Percentiles rank a stretch among this genome's conserved stretches.
phyloP scores from a whole-genome alignment of 2,329 filamentous ascomycete genomes.

The Magnaporthiopsis poae region DNA sequence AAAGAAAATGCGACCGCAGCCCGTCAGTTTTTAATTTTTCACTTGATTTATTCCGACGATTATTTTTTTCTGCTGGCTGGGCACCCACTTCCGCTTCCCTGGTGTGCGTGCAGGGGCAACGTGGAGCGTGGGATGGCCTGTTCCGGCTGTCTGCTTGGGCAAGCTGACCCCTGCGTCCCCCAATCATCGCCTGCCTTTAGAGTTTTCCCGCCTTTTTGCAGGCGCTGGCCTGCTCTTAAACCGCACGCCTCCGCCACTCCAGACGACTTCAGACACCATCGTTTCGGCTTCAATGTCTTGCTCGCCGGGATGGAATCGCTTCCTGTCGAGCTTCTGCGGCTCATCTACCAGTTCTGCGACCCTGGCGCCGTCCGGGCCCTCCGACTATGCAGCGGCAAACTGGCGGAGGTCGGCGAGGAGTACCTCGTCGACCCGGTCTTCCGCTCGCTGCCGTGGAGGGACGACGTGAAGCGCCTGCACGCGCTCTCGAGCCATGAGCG shows the following conservation, averaged over 20 bases:
- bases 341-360: conserved; percentile 34
- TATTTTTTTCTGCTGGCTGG: not conserved
- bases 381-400: conserved; percentile 27
- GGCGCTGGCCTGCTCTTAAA: conserved; percentile 8
- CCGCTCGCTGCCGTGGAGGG: conserved; percentile 32
- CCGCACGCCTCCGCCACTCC: conserved; percentile 8
- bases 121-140: not conserved
- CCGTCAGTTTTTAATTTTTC: not conserved
- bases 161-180: conserved; percentile 3
- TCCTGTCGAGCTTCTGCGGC: conserved; percentile 22
- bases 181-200: conserved; percentile 4
- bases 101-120: not conserved
- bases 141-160: not conserved
- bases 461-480: conserved; percentile 35
- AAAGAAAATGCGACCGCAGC: not conserved
- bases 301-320: conserved; percentile 20
- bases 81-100: not conserved
- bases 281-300: conserved; percentile 8
- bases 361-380: conserved; percentile 28
- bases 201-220: conserved; percentile 9
- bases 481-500: conserved; percentile 33
- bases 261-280: conserved; percentile 7
- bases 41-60: not conserved
- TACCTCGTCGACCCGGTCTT: conserved; percentile 33
- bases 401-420: conserved; percentile 33